A percentile compares a stretch with the other conserved stretches of the same genome.
Evolutionary conservation across 495 filamentous ascomycete species (phyloP).

Genomic region (Neurospora sublineolata): DNA sequence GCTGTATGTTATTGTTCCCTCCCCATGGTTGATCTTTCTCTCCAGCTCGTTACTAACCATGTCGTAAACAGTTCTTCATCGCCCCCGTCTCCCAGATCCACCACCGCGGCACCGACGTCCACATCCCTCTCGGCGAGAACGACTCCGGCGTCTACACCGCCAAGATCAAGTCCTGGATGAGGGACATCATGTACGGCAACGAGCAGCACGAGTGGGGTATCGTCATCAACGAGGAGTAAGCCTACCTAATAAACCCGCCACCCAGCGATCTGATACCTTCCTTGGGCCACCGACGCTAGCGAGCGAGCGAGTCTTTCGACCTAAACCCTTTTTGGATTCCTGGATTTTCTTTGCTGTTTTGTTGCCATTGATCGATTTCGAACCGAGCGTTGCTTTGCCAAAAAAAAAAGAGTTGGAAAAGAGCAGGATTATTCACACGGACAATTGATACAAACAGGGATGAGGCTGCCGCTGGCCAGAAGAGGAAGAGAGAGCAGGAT

Average conservation of each 20-base stretch:
- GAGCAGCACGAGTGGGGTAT: constrained; percentile 71
- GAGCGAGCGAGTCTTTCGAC: background rate
- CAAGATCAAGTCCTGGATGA: constrained; percentile 65
- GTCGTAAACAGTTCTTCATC: constrained; percentile 57
- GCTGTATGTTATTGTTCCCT: constrained; percentile 47
- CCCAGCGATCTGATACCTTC: background rate
- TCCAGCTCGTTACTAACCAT: background rate
- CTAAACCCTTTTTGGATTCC: background rate
- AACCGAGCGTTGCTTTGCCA: background rate
- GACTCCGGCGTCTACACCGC: constrained; percentile 52
- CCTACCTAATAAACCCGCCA: constrained; percentile 5
- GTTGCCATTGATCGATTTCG: background rate
- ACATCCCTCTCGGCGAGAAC: constrained; percentile 46
- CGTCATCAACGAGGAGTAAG: constrained; percentile 49
- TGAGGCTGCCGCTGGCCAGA: background rate
- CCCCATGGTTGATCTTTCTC: background rate
- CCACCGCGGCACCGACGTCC: constrained; percentile 57
- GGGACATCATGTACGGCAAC: constrained; percentile 78
- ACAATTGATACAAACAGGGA: background rate
- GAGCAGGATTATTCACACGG: background rate
- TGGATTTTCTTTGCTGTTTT: background rate
- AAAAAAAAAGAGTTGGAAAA: background rate
- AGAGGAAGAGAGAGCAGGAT: background rate
- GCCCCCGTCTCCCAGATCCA: constrained; percentile 62
- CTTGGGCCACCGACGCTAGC: background rate